Percentiles rank a stretch among this genome's conserved stretches.
Conservation (phyloP, 768 basidiomycete species). For the Amanita brunnescens region DNA sequence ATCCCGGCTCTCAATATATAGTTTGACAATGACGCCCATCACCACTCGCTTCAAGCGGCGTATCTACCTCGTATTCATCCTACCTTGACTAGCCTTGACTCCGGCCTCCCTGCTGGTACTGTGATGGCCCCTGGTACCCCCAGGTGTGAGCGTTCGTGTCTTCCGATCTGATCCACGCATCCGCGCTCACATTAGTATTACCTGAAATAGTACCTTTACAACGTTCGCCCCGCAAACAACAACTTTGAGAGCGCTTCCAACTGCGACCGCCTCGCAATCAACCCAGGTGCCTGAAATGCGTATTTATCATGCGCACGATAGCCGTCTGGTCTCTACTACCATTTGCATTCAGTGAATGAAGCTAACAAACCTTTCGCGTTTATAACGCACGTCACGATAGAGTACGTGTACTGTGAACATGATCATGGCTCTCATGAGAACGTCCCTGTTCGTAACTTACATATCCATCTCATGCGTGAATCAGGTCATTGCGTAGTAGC, state of each 20-base stretch:
- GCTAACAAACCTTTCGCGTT: too few relatives aligned
- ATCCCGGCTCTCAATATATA: constrained; percentile 19
- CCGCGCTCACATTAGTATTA: constrained; percentile 63
- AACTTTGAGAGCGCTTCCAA: constrained; percentile 41
- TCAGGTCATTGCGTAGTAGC: too few relatives aligned
- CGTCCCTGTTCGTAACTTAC: too few relatives aligned
- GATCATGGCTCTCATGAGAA: too few relatives aligned
- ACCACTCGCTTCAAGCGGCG: constrained; percentile 51
- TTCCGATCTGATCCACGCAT: constrained; percentile 47
- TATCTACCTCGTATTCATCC: constrained; percentile 41
- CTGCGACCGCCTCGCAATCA: constrained; percentile 36
- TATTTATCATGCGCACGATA: constrained; percentile 58
- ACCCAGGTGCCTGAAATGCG: constrained; percentile 58
- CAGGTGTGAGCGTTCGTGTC: constrained; percentile 50
- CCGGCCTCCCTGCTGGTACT: constrained; percentile 45
- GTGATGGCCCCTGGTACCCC: constrained; percentile 51
- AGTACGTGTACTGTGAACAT: too few relatives aligned
- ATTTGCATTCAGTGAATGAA: constrained; percentile 32
- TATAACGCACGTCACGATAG: too few relatives aligned
- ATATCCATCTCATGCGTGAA: too few relatives aligned
- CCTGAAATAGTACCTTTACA: constrained; percentile 57
- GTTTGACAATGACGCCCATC: constrained; percentile 36
- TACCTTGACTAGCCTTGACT: too few relatives aligned
- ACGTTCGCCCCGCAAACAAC: constrained; percentile 36
- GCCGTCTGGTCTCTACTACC: constrained; percentile 39